Evolutionary conservation across 1,139 yeast genomes (phyloP), one percentile per base, ranked within the genome.

Genomic region (Pichia sp.): DNA sequence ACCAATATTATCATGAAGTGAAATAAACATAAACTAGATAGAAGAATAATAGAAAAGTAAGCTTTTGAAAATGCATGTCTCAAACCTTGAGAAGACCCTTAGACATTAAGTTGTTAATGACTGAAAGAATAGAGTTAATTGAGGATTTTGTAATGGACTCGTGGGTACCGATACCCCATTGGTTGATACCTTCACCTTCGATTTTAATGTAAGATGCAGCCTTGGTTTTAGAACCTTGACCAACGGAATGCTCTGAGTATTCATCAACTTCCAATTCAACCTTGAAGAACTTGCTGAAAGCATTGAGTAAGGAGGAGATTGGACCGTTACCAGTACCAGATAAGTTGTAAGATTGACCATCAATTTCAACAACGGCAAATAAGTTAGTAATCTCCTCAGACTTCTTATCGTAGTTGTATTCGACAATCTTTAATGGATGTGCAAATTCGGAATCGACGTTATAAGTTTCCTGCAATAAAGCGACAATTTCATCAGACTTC

Each of bases 121-220:
- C 76, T 25, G 95, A 78, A 31, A 86, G 62, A 44, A 91, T 73
- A 17, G 97, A 84, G 52, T 78, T 74, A 60, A 85, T 74, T 5
- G 94, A 79, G 32, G 98, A 94, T 56, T 82, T 86, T 27, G 95
- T 81, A 33, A 86, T 95, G 65, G 91, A 96, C 58, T 82, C 87
- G 54, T 87, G 81, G 45, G 88, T 79, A 56, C 96, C 97, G 42
- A 87, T 87, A 63, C 98, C 98, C 96, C 97, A 91, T 60, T 67
- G 64, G 14, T 60, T 44, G 12, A 50, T 49, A 13, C 37, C 40
- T 14, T 56, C 56, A 19, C 59, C 56, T 15, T 72, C 70, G 16
- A 67, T 64, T 56, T 80, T 86, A 47, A 87, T 80, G 58, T 82
- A 91, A 10, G 97, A 81, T 19, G 94, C 97, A 45, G 98, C 98